Evolutionary conservation across 371 early-diverging fungal species (phyloP), one percentile per base, ranked within the genome.

Genomic region (Funneliformis caledonium): DNA sequence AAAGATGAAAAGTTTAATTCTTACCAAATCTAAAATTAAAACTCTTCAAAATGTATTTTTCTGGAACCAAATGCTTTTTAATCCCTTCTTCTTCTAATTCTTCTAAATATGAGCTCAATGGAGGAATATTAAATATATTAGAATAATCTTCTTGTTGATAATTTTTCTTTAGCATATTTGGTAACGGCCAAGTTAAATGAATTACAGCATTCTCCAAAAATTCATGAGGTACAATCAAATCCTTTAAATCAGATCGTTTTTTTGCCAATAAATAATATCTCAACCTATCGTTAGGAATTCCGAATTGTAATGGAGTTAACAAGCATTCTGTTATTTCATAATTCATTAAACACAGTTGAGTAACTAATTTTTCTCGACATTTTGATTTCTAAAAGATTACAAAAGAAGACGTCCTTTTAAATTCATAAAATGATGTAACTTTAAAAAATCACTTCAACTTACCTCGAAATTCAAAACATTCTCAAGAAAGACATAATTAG

Each of bases 381-480:
- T 89, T 88, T 1, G 92, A 92, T 70, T 85, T 84, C 85, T 85
- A 84, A 19, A 33, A 16, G 26, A 31, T 16, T 42, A 4, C 2
- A 12, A 50, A 31, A 67, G 26, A 31, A 42, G 5, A 43, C 12
- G n/a, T 11, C 5, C 19, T 22, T 2, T 69, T 69, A 8, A 45
- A 37, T 11, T n/a, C 12, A 11, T 16, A 69, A 10, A 37, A 14
- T 6, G 10, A 33, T 10, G 2, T 42, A 37, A 60, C 14, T 60
- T 37, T 42, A 62, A 19, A 26, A 37, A 76, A 67, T 11, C 31
- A 33, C 72, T 50, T n/a, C 12, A 31, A 52, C 70, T 80, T 84
- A 88, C 92, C 83, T 96, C 96, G 77, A 96, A 95, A 4, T 95
- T 95, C 62, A 91, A 90, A 52, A 96, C 96, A 83, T 96, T 95